A percentile compares a stretch with the other conserved stretches of the same genome.
These are phyloP conservation scores for Saccharomycopsis amapae DNA, from an alignment of 805 yeast species.

Conservation along the genomic window DNA sequence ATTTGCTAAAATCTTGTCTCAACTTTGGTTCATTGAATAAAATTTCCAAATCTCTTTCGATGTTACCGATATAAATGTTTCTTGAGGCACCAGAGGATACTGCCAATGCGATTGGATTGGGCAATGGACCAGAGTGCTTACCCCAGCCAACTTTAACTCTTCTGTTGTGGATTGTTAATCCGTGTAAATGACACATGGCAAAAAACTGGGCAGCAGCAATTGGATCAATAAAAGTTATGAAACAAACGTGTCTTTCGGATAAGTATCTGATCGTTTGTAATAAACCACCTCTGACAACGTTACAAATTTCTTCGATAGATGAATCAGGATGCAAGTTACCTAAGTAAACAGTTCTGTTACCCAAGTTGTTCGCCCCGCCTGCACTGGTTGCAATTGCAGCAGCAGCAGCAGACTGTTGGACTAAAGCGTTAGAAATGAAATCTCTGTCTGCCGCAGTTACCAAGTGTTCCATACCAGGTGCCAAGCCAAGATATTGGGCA, in stretches of 20 bases:
- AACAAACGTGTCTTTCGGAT: conserved; percentile 84
- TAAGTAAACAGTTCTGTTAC: conserved; percentile 87
- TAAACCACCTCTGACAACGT: conserved; percentile 92
- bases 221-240: conserved; percentile 92
- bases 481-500: conserved; percentile 85
- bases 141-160: conserved; percentile 97
- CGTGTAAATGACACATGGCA: conserved; percentile 89
- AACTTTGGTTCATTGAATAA: conserved; percentile 51
- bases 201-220: conserved; percentile 96
- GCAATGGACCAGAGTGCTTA: conserved; percentile 87
- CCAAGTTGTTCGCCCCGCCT: conserved; percentile 87
- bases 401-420: conserved; percentile 94
- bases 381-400: conserved; percentile 95
- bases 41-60: conserved; percentile 36
- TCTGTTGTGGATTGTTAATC: conserved; percentile 77
- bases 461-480: conserved; percentile 81
- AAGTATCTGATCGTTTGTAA: conserved; percentile 76
- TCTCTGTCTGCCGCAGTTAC: conserved; percentile 61
- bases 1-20: conserved; percentile 65
- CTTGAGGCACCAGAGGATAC: conserved; percentile 92
- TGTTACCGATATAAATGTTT: conserved; percentile 82
- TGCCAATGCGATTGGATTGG: conserved; percentile 80
- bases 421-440: conserved; percentile 60
- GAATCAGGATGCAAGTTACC: conserved; percentile 88
- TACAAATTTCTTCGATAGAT: conserved; percentile 88